phyloP scores from a whole-genome alignment of 176 grass and related monocot species.

The Otatea glauca region DNA sequence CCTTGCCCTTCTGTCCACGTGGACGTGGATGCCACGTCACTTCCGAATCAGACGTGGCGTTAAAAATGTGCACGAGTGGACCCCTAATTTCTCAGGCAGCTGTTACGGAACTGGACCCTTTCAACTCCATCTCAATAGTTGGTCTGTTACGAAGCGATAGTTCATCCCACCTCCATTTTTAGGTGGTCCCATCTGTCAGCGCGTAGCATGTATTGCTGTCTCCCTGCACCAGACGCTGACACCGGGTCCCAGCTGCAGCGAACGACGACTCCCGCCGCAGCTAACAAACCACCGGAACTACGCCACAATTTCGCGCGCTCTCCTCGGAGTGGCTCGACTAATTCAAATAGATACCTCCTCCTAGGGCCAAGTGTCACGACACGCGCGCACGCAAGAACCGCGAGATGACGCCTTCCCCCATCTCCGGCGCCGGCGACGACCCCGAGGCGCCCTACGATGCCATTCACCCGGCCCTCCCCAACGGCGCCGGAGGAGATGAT shows the following conservation, averaged over 20 bases:
- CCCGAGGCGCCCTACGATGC: background rate
- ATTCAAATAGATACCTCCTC: background rate
- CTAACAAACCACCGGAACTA: background rate
- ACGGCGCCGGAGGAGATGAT: background rate
- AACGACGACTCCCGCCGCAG: background rate
- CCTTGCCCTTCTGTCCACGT: no score
- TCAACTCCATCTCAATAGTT: no score
- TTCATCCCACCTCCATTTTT: background rate
- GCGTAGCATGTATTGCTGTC: background rate
- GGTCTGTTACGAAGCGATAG: no score
- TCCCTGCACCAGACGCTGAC: background rate
- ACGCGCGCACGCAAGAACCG: background rate
- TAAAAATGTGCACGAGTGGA: no score
- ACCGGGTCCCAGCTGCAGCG: background rate
- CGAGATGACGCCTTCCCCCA: slow-evolving; percentile 3
- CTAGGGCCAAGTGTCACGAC: background rate
- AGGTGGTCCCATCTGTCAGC: slow-evolving; percentile 23
- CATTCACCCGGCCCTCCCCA: background rate
- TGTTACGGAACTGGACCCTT: no score
- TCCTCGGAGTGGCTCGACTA: background rate
- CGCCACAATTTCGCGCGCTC: background rate
- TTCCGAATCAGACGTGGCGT: no score
- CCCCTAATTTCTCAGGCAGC: no score
- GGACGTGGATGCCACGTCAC: no score
- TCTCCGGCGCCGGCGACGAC: background rate